Conservation (phyloP, 2,329 filamentous ascomycete species). For the Beauveria scarabaeidicola region DNA sequence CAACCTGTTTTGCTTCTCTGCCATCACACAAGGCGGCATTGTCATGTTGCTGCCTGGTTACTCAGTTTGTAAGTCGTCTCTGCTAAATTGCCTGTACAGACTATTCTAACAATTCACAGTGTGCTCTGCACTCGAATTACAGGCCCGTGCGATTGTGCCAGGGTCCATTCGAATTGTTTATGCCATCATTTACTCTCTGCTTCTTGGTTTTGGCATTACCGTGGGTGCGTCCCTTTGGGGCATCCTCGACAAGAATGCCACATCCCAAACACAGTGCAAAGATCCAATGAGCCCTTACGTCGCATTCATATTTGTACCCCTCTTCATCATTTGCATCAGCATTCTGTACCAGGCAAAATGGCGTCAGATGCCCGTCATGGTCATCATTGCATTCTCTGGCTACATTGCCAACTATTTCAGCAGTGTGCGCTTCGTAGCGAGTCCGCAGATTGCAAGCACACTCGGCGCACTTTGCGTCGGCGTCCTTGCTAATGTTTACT, state of each 20-base stretch:
- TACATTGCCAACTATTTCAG: conserved; percentile 72
- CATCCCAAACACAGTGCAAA: conserved; percentile 32
- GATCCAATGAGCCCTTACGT: conserved; percentile 34
- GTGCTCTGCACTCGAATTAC: conserved; percentile 51
- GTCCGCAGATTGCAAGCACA: conserved; percentile 68
- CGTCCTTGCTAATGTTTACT: conserved; percentile 69
- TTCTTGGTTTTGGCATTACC: conserved; percentile 65
- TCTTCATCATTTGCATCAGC: conserved; percentile 64
- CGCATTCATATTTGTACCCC: conserved; percentile 63
- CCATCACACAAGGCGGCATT: conserved; percentile 55
- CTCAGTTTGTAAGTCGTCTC: conserved; percentile 40
- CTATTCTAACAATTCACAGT: conserved; percentile 19
- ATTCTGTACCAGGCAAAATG: conserved; percentile 75
- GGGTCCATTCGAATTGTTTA: conserved; percentile 68
- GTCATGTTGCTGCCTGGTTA: conserved; percentile 59
- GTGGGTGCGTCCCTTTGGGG: conserved; percentile 58
- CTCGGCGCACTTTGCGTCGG: conserved; percentile 70
- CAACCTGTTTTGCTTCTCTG: conserved; percentile 55
- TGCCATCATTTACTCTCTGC: conserved; percentile 64
- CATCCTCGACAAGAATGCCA: conserved; percentile 47
- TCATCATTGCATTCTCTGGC: conserved; percentile 62
- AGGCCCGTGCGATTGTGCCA: conserved; percentile 59
- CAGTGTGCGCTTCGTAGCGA: conserved; percentile 54
- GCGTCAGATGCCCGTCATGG: conserved; percentile 72
- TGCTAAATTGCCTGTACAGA: background rate